Base-by-base conservation (phyloP, 2,329 filamentous ascomycete genomes). In the Camillea tinctor region DNA sequence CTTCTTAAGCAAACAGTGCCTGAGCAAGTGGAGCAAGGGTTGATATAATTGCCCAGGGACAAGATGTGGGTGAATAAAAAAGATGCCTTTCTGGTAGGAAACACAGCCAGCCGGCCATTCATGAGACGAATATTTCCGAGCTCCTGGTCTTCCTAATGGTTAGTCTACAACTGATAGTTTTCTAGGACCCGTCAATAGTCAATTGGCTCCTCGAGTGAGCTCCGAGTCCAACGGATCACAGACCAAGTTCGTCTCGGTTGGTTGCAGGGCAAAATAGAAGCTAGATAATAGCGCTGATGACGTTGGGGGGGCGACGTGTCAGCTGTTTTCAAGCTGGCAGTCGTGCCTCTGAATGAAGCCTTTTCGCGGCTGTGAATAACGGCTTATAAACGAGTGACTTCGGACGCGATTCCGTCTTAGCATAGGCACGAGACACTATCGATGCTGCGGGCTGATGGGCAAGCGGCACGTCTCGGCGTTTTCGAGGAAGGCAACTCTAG, bases 351-450 rank as follows among this genome's bases (percentile, higher is more conserved):
- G 20, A 30, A 60, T 49, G 48, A 61, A 56, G 48, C n/a, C 36
- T 49, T 62, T 56, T 50, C 49, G 26, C 61, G 13, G 54, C 22
- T 30, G 22, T 49, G 51, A 60, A 26, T 55, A 55, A 54, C 54
- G 52, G 58, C 50, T 57, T 55, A 52, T 61, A 59, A 66, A 64
- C 62, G 65, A 69, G 59, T 58, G 64, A 64, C 61, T 68, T 48
- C 26, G 60, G 62, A 57, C 48, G 15, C 52, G 50, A 64, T 57
- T 58, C 57, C 55, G 61, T 60, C 63, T 57, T 52, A 60, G 60
- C 58, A 63, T 67, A 50, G 55, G 64, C 55, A 58, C 61, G 57
- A 63, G 61, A 64, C 52, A 57, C 19, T 52, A 59, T 40, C 49
- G 59, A 59, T 60, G 60, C 57, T 62, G 59, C 54, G 58, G 62